Evolutionary conservation across 805 yeast species (phyloP).

Genomic region (Ogataea pignaliae): DNA sequence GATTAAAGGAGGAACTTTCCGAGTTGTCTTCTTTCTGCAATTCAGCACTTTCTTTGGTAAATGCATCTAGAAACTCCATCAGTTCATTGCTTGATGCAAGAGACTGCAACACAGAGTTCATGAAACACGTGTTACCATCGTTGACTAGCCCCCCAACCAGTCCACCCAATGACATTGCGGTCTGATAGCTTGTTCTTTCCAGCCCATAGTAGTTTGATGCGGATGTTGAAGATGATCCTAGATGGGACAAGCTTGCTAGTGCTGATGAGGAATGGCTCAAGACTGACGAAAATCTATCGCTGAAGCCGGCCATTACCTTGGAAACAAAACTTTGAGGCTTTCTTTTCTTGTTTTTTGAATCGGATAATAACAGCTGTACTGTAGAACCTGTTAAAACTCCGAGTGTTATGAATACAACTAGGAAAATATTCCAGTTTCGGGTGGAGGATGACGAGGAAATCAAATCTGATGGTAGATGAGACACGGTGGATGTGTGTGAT

Average conservation of each 20-base stretch:
- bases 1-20: no score
- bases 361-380: conserved; percentile 7
- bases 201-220: neutral
- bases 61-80: conserved; percentile 48
- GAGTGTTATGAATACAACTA: conserved; percentile 14
- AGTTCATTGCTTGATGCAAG: conserved; percentile 70
- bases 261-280: conserved; percentile 14
- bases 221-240: neutral
- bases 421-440: conserved; percentile 15
- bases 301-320: conserved; percentile 15
- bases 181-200: conserved; percentile 13
- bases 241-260: conserved; percentile 4
- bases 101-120: conserved; percentile 86
- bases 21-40: no score
- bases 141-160: conserved; percentile 80
- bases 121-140: conserved; percentile 92
- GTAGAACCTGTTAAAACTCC: conserved; percentile 17
- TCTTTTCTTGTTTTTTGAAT: conserved; percentile 1
- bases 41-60: conserved; percentile 15
- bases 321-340: neutral
- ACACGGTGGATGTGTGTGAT: no score
- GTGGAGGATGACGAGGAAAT: neutral
- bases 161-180: conserved; percentile 61
- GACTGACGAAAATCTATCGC: conserved; percentile 18
- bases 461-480: no score